Conservation (phyloP, 164 flowering plant species). For the Nymphaea thermarum region DNA sequence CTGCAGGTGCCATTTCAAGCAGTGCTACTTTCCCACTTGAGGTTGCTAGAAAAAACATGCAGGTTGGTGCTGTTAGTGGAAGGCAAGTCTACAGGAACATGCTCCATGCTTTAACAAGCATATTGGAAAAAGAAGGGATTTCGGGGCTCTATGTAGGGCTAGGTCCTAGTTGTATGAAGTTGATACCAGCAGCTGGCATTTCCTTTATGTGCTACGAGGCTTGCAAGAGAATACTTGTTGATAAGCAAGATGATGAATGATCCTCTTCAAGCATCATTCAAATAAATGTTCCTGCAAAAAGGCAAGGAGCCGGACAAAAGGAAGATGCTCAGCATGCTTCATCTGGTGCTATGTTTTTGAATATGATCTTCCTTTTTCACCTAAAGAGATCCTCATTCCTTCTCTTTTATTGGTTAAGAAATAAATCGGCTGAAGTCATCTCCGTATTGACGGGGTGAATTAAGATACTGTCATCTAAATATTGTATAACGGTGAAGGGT, state of each 20-base stretch:
- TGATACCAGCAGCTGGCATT: conserved; percentile 82
- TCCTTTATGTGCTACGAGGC: conserved; percentile 92
- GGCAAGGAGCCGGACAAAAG: no score
- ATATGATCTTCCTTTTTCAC: no score
- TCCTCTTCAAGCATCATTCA: not conserved
- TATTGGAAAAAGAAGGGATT: conserved; percentile 49
- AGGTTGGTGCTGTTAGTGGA: conserved; percentile 62
- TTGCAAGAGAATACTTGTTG: conserved; percentile 62
- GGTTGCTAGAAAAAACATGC: conserved; percentile 85
- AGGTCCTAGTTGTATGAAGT: conserved; percentile 73
- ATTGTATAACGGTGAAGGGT: no score
- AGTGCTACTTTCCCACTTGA: conserved; percentile 77
- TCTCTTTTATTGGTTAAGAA: no score
- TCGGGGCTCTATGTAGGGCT: conserved; percentile 58
- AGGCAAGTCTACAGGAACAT: conserved; percentile 49
- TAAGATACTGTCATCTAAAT: no score
- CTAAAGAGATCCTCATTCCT: no score
- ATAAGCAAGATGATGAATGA: conserved; percentile 32
- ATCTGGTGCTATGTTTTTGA: no score
- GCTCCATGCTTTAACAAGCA: conserved; percentile 54
- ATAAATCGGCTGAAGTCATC: no score
- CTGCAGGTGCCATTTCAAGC: conserved; percentile 78
- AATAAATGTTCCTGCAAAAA: no score
- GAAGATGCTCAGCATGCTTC: no score
- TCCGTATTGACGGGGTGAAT: no score